Conservation (phyloP, 176 grass and related monocot species). For the Saccharum officinarum region DNA sequence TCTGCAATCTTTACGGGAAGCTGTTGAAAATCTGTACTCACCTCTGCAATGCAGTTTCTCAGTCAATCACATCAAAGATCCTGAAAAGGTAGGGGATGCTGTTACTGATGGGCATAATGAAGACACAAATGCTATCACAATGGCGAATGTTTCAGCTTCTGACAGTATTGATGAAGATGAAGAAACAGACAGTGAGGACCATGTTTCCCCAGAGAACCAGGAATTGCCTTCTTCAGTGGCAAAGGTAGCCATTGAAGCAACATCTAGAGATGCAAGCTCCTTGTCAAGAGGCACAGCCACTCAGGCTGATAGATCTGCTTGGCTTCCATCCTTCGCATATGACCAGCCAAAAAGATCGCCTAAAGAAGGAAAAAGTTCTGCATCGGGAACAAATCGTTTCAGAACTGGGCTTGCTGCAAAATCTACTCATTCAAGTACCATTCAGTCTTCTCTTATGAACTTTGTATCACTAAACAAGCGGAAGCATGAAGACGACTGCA, state of each 20-base stretch:
- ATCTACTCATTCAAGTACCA: constrained; percentile 40
- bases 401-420: constrained; percentile 43
- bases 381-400: constrained; percentile 7
- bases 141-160: constrained; percentile 25
- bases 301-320: constrained; percentile 43
- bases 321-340: constrained; percentile 43
- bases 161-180: constrained; percentile 25
- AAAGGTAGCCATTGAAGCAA: constrained; percentile 23
- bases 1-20: constrained; percentile 67
- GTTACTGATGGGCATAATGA: constrained; percentile 29
- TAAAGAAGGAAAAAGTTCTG: constrained; percentile 34
- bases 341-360: constrained; percentile 44
- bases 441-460: constrained; percentile 77
- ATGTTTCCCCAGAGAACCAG: constrained; percentile 24
- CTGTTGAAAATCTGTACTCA: constrained; percentile 71
- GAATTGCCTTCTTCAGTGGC: constrained; percentile 27
- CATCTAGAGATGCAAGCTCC: constrained; percentile 31
- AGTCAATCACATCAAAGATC: constrained; percentile 60
- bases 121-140: constrained; percentile 26
- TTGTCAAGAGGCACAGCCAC: constrained; percentile 20
- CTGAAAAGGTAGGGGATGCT: constrained; percentile 44
- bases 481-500: constrained; percentile 63
- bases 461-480: constrained; percentile 81
- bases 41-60: constrained; percentile 64
- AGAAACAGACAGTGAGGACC: constrained; percentile 41